A percentile compares a stretch with the other conserved stretches of the same genome.
phyloP scores from a whole-genome alignment of 1,284 basidiomycete genomes.

The Ceratobasidium sp. region DNA sequence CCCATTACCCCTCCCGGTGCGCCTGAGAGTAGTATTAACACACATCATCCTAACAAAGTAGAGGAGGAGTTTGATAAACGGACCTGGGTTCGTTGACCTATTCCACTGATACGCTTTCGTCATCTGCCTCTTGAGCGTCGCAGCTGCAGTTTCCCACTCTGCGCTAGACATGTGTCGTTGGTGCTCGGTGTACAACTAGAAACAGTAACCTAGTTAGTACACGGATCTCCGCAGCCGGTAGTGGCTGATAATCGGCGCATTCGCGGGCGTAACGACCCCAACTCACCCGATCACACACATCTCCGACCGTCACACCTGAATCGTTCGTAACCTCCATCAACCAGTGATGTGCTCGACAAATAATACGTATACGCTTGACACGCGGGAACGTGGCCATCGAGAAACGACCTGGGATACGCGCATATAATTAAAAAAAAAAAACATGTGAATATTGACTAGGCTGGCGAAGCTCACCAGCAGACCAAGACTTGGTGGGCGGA shows the following conservation, averaged over 20 bases:
- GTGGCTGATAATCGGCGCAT: no score
- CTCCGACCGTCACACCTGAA: slow-evolving; percentile 46
- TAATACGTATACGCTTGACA: slow-evolving; percentile 46
- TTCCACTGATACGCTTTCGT: slow-evolving; percentile 49
- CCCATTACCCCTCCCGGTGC: slow-evolving; percentile 48
- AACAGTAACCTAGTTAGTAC: no score
- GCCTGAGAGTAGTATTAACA: slow-evolving; percentile 7
- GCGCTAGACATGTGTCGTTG: slow-evolving; percentile 40
- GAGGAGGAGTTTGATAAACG: background rate
- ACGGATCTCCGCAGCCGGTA: no score
- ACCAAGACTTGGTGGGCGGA: slow-evolving; percentile 48
- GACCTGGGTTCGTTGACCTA: slow-evolving; percentile 46
- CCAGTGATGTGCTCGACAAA: slow-evolving; percentile 47
- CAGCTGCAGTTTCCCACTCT: slow-evolving; percentile 44
- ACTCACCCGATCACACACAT: slow-evolving; percentile 44
- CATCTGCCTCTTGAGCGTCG: slow-evolving; percentile 45
- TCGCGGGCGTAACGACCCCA: no score
- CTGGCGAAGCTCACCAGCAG: slow-evolving; percentile 43
- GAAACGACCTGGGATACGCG: slow-evolving; percentile 24
- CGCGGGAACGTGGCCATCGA: slow-evolving; percentile 49
- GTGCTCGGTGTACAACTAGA: slow-evolving; percentile 37
- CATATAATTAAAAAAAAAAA: background rate
- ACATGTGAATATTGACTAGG: background rate
- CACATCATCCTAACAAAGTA: background rate
- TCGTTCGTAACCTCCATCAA: slow-evolving; percentile 47